Conservation (phyloP, 1,284 basidiomycete species). For the Marasmius fiardii region DNA sequence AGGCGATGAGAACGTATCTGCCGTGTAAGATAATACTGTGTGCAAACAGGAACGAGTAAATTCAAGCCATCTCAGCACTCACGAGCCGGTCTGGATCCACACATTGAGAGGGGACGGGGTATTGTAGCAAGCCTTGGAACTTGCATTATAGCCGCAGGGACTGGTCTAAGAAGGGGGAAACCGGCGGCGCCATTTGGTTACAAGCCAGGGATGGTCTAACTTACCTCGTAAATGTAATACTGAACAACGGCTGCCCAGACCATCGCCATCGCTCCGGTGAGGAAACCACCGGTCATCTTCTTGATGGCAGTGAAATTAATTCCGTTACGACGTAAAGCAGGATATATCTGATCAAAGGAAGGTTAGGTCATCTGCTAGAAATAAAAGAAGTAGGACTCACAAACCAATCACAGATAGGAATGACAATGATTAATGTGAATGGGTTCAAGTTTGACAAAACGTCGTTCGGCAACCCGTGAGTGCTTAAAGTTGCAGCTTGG, state of each 20-base stretch:
- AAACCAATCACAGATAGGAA: slow-evolving; percentile 53
- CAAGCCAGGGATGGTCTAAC: no score
- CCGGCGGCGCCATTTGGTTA: background rate
- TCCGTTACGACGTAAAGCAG: slow-evolving; percentile 57
- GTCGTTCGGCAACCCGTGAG: slow-evolving; percentile 78
- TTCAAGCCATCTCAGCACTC: slow-evolving; percentile 17
- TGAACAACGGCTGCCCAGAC: slow-evolving; percentile 67
- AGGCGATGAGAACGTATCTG: slow-evolving; percentile 63
- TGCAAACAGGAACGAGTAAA: background rate
- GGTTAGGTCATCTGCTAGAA: no score
- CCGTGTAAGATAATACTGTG: background rate
- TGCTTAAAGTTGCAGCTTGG: slow-evolving; percentile 72
- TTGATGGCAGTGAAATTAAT: slow-evolving; percentile 73
- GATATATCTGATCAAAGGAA: slow-evolving; percentile 55
- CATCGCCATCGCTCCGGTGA: slow-evolving; percentile 58
- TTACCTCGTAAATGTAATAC: slow-evolving; percentile 68
- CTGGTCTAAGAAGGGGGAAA: slow-evolving; percentile 1
- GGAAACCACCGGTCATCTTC: slow-evolving; percentile 77
- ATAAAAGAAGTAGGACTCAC: no score
- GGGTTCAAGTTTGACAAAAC: slow-evolving; percentile 81
- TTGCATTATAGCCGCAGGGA: slow-evolving; percentile 35
- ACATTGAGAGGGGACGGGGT: slow-evolving; percentile 61
- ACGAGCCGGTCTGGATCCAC: slow-evolving; percentile 72
- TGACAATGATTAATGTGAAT: slow-evolving; percentile 70
- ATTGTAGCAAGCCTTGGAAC: slow-evolving; percentile 31